Conservation (phyloP, 139 green algal genomes). For the Pleodorina starrii region DNA sequence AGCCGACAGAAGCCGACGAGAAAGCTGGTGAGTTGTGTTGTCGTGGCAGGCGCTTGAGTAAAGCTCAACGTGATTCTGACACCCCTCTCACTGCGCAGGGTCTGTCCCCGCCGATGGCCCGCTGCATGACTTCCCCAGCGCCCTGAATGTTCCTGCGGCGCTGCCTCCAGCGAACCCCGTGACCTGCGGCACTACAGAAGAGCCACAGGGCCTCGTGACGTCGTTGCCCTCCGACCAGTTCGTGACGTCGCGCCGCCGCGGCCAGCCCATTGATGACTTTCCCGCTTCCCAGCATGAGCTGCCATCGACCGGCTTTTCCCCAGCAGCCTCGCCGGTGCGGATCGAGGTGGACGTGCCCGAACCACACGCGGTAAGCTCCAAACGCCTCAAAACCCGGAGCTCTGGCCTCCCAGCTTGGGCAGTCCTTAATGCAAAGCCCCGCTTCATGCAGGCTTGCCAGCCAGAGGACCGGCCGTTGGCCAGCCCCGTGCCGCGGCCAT, state of each 20-base stretch:
- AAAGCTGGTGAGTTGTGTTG: not conserved
- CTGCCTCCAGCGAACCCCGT: not conserved
- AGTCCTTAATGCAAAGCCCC: not conserved
- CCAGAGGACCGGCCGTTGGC: not conserved
- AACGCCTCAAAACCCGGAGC: too few relatives aligned
- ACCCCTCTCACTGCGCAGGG: not conserved
- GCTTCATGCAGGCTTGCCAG: not conserved
- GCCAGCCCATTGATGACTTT: not conserved
- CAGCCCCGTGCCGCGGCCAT: not conserved
- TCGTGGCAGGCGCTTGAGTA: too few relatives aligned
- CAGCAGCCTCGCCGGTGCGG: too few relatives aligned
- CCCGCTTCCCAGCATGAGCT: not conserved
- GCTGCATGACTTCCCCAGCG: not conserved
- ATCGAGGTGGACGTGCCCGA: too few relatives aligned
- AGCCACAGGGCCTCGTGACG: not conserved
- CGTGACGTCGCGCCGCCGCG: not conserved
- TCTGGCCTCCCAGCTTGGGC: too few relatives aligned
- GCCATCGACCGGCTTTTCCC: not conserved
- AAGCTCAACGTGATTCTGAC: too few relatives aligned
- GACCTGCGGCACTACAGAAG: not conserved
- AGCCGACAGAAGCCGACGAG: not conserved
- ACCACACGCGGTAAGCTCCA: too few relatives aligned
- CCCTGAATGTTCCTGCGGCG: too few relatives aligned
- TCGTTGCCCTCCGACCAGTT: not conserved
- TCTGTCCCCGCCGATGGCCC: not conserved